phyloP scores from a whole-genome alignment of 1,139 yeast species.

The Protomyces inouyei region DNA sequence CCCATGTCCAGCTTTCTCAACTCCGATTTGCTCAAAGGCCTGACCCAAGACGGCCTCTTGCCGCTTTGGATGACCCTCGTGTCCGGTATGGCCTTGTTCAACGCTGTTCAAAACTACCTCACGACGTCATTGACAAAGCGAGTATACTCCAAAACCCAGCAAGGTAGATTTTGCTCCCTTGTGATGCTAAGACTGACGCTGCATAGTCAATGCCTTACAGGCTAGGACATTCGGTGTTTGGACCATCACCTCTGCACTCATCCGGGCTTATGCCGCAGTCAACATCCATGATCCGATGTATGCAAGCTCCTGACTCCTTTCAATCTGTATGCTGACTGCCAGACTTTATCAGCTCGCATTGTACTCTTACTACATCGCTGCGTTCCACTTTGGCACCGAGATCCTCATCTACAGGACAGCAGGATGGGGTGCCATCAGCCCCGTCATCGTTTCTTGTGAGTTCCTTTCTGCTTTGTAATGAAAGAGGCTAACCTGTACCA shows the following conservation, averaged over 20 bases:
- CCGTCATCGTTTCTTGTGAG: slow-evolving; percentile 55
- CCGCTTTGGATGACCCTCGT: slow-evolving; percentile 68
- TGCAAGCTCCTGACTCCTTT: slow-evolving; percentile 16
- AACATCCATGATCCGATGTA: slow-evolving; percentile 57
- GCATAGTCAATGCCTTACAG: slow-evolving; percentile 59
- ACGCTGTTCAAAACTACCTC: slow-evolving; percentile 83
- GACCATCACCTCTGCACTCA: slow-evolving; percentile 82
- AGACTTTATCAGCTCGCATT: slow-evolving; percentile 67
- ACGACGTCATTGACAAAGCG: slow-evolving; percentile 68
- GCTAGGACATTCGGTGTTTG: slow-evolving; percentile 98
- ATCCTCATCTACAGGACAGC: slow-evolving; percentile 76
- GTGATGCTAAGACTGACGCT: not conserved
- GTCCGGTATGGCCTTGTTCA: slow-evolving; percentile 83
- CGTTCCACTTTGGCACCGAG: slow-evolving; percentile 81
- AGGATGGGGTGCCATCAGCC: slow-evolving; percentile 79
- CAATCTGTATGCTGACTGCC: not conserved
- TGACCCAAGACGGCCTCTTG: slow-evolving; percentile 45
- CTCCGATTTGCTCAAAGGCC: too few relatives aligned
- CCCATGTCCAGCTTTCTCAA: too few relatives aligned
- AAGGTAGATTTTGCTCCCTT: slow-evolving; percentile 38
- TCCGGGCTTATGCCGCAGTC: slow-evolving; percentile 84
- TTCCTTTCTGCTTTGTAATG: not conserved
- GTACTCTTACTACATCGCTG: slow-evolving; percentile 69
- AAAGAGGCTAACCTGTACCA: not conserved
- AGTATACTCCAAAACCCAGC: slow-evolving; percentile 67